Evolutionary conservation across 768 basidiomycete species (phyloP), one percentile per base, ranked within the genome.

Genomic region (Tulasnella sp.): DNA sequence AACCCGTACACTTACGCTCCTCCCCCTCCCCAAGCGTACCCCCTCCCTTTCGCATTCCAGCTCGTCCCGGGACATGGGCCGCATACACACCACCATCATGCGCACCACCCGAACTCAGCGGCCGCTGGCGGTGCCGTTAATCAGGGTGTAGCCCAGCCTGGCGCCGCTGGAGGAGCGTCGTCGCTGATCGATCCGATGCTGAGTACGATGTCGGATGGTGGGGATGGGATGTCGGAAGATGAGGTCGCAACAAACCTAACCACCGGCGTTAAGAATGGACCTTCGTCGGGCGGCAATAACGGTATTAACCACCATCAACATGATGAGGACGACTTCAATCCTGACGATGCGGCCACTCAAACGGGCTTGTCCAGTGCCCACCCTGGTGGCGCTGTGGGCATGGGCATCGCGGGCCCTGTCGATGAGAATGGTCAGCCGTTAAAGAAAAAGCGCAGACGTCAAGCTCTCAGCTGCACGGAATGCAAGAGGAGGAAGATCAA

Each of bases 401-500:
- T 48, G 46, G 50, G 50, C 14, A 25, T 40, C 23, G 50, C 32
- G 6, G 37, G 27, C n/a, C 25, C 50, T 21, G 52, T 37, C 39
- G 59, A 56, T 34, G 59, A 51, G 27, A 50, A 52, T 34, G 59
- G 49, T 15, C 36, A 59, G 21, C 59, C 56, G 14, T 80, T 80
- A 14, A 88, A 87, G 75, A 87, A 87, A 77, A 89, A 86, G 69
- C 73, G 86, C 51, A 75, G 86, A 51, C 72, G 86, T 42, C 86
- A 89, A 67, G 86, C 86, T 36, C 70, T 89, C 63, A 89, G 86
- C 66, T 89, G 86, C 69, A 89, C 86, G 52, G 87, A 88, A 68
- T 89, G 86, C 68, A 89, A 89, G 68, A 72, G 86, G 64, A 77
- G 86, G 40, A 89, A 90, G 74, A 89, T 89, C 69, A 85, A 84